Percentiles rank a stretch among this genome's conserved stretches.
Conservation (phyloP, 2,329 filamentous ascomycete genomes). For the Xylariaceae sp. region DNA sequence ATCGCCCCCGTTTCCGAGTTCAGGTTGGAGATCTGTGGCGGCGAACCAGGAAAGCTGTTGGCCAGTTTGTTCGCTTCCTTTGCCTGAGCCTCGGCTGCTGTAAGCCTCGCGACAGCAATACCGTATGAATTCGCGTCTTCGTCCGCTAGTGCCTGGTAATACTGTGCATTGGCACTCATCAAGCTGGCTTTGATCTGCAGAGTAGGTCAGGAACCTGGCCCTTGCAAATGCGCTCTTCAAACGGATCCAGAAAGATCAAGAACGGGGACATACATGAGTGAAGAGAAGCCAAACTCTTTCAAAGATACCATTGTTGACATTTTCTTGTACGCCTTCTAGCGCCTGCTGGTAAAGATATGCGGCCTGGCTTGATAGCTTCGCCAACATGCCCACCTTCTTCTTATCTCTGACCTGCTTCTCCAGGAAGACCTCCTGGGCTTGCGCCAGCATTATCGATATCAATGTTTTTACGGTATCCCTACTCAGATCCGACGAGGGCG, state of each 20-base stretch:
- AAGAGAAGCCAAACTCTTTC: constrained; percentile 90
- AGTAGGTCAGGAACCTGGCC: too few species aligned
- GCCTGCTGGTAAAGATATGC: constrained; percentile 84
- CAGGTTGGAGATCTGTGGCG: constrained; percentile 77
- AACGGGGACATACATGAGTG: constrained; percentile 56
- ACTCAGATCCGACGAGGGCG: constrained; percentile 92
- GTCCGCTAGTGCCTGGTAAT: constrained; percentile 88
- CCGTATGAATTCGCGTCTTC: constrained; percentile 86
- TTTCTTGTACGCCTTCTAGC: constrained; percentile 85
- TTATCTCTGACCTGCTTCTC: constrained; percentile 92
- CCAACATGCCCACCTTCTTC: constrained; percentile 87
- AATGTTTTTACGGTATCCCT: constrained; percentile 92
- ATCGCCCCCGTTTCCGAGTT: constrained; percentile 69
- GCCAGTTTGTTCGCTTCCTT: constrained; percentile 74
- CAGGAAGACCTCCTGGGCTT: constrained; percentile 94
- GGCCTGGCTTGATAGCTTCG: constrained; percentile 88
- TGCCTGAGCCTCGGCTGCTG: constrained; percentile 71
- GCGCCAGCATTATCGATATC: constrained; percentile 87
- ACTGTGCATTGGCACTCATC: constrained; percentile 81
- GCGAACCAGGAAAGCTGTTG: constrained; percentile 71
- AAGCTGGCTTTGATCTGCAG: constrained; percentile 69
- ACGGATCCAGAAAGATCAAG: too few species aligned
- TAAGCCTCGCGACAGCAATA: constrained; percentile 73
- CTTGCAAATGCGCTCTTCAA: too few species aligned
- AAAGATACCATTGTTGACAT: constrained; percentile 84